A percentile compares a stretch with the other conserved stretches of the same genome.
Evolutionary conservation across 2,329 filamentous ascomycete species (phyloP).

Genomic region (Monosporascus sp.): DNA sequence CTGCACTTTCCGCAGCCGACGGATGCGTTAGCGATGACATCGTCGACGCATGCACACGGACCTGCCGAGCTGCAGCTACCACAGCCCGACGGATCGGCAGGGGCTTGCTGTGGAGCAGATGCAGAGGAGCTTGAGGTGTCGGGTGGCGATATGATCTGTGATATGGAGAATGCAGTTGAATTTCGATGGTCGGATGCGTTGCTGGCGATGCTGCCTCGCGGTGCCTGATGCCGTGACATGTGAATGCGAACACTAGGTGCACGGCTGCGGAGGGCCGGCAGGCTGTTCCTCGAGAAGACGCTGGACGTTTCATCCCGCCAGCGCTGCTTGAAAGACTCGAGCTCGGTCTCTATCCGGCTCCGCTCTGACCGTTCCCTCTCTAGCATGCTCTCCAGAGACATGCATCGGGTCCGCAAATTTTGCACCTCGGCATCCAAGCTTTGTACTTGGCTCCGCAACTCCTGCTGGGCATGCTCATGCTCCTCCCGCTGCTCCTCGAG

Average conservation of each 20-base stretch:
- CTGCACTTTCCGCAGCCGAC: constrained; percentile 63
- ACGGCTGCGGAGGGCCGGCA: constrained; percentile 17
- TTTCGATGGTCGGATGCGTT: constrained; percentile 21
- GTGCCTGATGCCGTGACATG: constrained; percentile 20
- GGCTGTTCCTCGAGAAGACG: constrained; percentile 23
- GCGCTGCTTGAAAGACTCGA: constrained; percentile 21
- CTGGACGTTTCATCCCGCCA: constrained; percentile 19
- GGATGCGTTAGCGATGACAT: constrained; percentile 47
- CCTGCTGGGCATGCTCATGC: constrained; percentile 52
- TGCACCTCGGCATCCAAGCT: constrained; percentile 62
- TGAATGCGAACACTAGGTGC: constrained; percentile 8
- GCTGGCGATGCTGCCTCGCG: constrained; percentile 22
- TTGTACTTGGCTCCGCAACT: constrained; percentile 51
- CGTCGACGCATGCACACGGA: constrained; percentile 54
- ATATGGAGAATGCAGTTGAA: constrained; percentile 46
- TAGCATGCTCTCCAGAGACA: constrained; percentile 58
- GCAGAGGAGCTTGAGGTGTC: constrained; percentile 27
- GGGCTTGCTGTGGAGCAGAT: constrained; percentile 27
- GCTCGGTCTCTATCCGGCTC: constrained; percentile 26
- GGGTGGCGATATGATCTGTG: constrained; percentile 52
- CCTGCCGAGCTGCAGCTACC: constrained; percentile 50
- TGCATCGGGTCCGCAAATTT: constrained; percentile 57
- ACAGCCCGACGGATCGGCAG: constrained; percentile 39
- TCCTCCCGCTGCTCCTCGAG: constrained; percentile 56
- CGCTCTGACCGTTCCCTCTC: constrained; percentile 51